Base-by-base conservation (phyloP, 2,329 filamentous ascomycete species). In the Aspergillus sp. region DNA sequence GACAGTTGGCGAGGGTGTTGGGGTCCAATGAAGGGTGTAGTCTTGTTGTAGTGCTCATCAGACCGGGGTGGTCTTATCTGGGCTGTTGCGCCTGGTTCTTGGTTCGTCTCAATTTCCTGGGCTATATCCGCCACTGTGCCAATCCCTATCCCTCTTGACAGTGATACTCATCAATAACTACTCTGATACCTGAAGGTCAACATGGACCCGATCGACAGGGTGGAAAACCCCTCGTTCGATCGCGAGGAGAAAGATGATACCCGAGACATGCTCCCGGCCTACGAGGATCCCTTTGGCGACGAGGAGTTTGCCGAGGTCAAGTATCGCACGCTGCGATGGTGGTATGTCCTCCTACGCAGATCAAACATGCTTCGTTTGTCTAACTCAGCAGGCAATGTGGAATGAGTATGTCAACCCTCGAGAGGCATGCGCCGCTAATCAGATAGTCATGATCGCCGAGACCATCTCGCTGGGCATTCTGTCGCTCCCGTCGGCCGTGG, bases 381-480 rank as follows among this genome's bases (percentile, higher is more conserved):
- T 29, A 10, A 29, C 25, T 29, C 5, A 29, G 17, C 9, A 73
- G 71, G 70, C 69, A 76, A 57, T 65, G 65, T 36, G 68, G 69
- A 47, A 61, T 74, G 59, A 65, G 71, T 74, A 64, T 21, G 66
- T 58, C 4, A 16, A 3, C 4, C 25, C 20, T 36, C 4, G 5
- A 5, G 45, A 38, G 42, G 21, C 38, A 10, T 2, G 19, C 20
- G 45, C 38, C 25, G 21, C 17, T 46, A 16, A 47, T 21, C 19
- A 17, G 9, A 53, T 43, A 65, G 71, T 82, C 54, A 81, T 83
- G 76, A 74, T 83, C 29, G 80, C 80, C 11, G 81, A 83, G 58
- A 81, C 78, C 14, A 76, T 83, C 21, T 81, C 78, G 13, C 71
- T 83, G 2, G 81, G 81, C 11, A 77, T 82, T 21, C 71, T 84